Percentiles rank a stretch among this genome's conserved stretches.
Conservation (phyloP, 2,329 filamentous ascomycete species). For the Penicillium sp. region DNA sequence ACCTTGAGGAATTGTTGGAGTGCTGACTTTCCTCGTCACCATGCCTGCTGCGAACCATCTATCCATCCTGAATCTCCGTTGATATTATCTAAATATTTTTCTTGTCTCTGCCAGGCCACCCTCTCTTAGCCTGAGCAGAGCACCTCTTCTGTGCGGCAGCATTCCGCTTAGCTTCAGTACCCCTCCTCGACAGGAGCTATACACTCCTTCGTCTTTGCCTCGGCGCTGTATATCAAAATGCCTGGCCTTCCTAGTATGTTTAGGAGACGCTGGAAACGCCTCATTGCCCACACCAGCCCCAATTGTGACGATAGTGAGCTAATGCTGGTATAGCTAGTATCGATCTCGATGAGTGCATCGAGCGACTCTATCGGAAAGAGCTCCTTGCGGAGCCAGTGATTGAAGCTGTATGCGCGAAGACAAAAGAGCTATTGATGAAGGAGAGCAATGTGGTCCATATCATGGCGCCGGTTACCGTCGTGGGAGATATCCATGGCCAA, state of each 20-base stretch:
- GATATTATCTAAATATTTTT: neutral
- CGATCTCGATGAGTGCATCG: conserved; percentile 98
- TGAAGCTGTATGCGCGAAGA: conserved; percentile 98
- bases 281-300: neutral
- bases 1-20: conserved; percentile 6
- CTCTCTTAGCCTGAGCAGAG: conserved; percentile 9
- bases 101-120: conserved; percentile 3
- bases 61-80: conserved; percentile 7
- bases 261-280: neutral
- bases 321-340: conserved; percentile 70
- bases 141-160: neutral
- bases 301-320: conserved; percentile 9
- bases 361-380: conserved; percentile 94
- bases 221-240: conserved; percentile 32
- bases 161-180: neutral
- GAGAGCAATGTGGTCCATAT: conserved; percentile 99
- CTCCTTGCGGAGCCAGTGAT: conserved; percentile 96
- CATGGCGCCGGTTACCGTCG: conserved; percentile 89
- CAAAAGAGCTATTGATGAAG: conserved; percentile 98
- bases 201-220: neutral
- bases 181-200: neutral
- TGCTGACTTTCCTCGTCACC: conserved; percentile 11
- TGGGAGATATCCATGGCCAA: conserved; percentile 97
- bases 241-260: conserved; percentile 48
- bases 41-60: conserved; percentile 9